Conservation (phyloP, 1,284 basidiomycete species). For the Psilocybe mexicana region DNA sequence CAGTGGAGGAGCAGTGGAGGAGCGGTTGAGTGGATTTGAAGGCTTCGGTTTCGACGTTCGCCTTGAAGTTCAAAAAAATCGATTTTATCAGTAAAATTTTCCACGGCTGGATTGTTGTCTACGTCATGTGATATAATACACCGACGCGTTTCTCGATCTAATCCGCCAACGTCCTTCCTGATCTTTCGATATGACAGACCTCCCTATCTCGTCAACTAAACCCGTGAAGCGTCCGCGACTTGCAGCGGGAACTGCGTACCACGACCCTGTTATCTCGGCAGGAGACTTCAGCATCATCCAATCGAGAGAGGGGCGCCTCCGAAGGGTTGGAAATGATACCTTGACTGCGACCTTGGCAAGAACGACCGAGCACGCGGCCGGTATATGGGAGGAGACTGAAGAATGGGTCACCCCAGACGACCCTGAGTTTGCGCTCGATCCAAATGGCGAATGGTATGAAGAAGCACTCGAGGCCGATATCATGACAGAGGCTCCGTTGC, state of each 20-base stretch:
- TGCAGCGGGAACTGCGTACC: background rate
- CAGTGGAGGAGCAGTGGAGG: background rate
- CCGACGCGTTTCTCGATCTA: no score
- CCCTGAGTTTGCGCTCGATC: background rate
- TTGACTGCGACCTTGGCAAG: no score
- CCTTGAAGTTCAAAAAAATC: no score
- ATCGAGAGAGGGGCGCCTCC: background rate
- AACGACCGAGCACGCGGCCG: background rate
- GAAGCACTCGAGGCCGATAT: background rate
- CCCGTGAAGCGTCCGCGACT: background rate
- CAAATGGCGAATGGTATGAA: background rate
- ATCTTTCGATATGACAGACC: background rate
- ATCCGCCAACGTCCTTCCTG: no score
- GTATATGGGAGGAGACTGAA: background rate
- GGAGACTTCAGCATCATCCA: background rate
- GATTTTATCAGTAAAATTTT: no score
- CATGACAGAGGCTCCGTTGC: background rate
- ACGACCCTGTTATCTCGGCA: background rate
- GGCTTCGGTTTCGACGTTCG: no score
- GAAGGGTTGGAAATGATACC: background rate
- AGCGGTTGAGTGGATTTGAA: background rate
- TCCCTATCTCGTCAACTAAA: no score
- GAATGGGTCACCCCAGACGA: conserved; percentile 1
- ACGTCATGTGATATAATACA: no score
- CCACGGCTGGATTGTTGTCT: no score